Conservation (phyloP, 2,329 filamentous ascomycete genomes). For the Exophiala spinifera region DNA sequence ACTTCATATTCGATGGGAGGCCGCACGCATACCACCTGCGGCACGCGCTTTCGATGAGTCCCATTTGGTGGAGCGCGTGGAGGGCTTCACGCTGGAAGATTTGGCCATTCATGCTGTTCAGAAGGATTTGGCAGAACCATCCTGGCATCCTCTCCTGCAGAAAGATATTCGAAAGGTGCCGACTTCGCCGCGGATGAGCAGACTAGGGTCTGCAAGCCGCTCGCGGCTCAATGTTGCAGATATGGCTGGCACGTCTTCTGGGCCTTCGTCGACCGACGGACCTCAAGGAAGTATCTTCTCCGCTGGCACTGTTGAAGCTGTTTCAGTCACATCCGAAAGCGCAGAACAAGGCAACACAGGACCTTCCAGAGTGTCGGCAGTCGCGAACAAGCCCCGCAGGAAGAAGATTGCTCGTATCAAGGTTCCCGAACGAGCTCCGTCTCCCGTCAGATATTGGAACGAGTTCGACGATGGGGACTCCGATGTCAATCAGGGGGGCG, state of each 20-base stretch:
- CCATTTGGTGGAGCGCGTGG: slow-evolving; percentile 44
- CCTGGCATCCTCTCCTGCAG: slow-evolving; percentile 48
- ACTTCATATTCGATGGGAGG: slow-evolving; percentile 51
- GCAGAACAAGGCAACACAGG: slow-evolving; percentile 2
- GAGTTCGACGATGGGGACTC: slow-evolving; percentile 77
- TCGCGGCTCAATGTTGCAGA: slow-evolving; percentile 6
- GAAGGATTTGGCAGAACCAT: slow-evolving; percentile 46
- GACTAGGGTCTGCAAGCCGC: slow-evolving; percentile 7
- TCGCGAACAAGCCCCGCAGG: neutral
- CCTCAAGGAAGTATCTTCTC: slow-evolving; percentile 30
- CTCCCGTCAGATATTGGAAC: slow-evolving; percentile 64
- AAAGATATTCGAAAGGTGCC: slow-evolving; percentile 55
- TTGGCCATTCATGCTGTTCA: slow-evolving; percentile 52
- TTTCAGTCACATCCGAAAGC: slow-evolving; percentile 33
- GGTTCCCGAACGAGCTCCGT: slow-evolving; percentile 26
- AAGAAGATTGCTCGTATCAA: slow-evolving; percentile 25
- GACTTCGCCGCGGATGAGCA: slow-evolving; percentile 5
- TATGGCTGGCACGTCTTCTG: slow-evolving; percentile 26
- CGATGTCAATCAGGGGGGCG: slow-evolving; percentile 56
- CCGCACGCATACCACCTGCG: slow-evolving; percentile 25
- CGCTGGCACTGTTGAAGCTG: slow-evolving; percentile 23
- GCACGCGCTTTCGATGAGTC: slow-evolving; percentile 28
- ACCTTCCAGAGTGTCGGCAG: neutral
- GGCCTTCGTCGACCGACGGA: slow-evolving; percentile 32
- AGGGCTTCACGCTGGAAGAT: slow-evolving; percentile 53